Base-by-base conservation (phyloP, 1,284 basidiomycete species). In the Takashimella koratensis region DNA sequence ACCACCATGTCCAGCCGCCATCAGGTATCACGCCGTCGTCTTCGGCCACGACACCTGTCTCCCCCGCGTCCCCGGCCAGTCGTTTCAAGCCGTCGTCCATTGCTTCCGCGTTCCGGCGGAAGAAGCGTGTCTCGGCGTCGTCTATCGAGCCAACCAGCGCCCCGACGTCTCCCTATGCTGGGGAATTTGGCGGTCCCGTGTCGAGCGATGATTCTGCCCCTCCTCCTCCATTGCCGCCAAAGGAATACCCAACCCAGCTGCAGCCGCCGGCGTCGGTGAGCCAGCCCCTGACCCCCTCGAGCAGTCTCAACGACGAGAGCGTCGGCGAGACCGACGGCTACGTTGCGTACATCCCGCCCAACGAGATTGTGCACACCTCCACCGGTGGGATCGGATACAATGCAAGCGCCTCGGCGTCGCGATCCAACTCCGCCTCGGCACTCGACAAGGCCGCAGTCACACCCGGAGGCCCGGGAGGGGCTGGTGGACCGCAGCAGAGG, bases 61-160 rank as follows among this genome's bases (percentile, higher is more conserved):
- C 40, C 19, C 52, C 57, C 3, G 36, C 45, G 24, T 42, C 40
- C 4, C 50, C 51, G 40, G 51, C 59, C 13, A 47, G 56, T 24
- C 21, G 57, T n/a, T 60, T 64, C 54, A 62, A 62, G 47, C 36
- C 49, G 20, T 52, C 43, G 21, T 60, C 61, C 4, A 25, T 63
- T 10, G 56, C 51, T 10, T 56, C 58, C 27, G 61, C 59, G 16
- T 62, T 62, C 36, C 43, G 53, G 6, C 50, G 51, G 21, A 49
- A 36, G 16, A 36, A 36, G 16, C 8, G 30, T 8, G 30, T 36
- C 8, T 36, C 30, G 10, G 30, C 30, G 8, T 36, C 30, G 16
- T 36, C 30, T 8, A 36, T 36, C 30, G 30, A 36, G 16, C 30
- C 30, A 36, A 36, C 8, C 16, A 36, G 30, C 16, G 30, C 10